A percentile compares a stretch with the other conserved stretches of the same genome.
Evolutionary conservation across 495 filamentous ascomycete genomes (phyloP).

Genomic region (Neurospora sp.): DNA sequence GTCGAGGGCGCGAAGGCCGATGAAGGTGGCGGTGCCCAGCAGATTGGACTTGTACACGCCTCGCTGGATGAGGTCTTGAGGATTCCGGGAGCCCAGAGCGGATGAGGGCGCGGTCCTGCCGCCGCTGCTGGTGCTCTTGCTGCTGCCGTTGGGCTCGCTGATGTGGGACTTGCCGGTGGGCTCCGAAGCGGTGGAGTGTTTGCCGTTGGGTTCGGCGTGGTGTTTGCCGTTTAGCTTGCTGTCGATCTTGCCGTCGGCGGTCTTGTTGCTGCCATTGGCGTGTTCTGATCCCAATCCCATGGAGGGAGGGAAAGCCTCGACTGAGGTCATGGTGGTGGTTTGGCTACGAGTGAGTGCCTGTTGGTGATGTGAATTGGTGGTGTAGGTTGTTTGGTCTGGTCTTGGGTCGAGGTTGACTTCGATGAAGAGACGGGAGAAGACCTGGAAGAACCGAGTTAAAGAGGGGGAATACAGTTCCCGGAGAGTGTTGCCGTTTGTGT

Average conservation of each 20-base stretch:
- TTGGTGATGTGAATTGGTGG: neutral
- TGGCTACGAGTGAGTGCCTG: neutral
- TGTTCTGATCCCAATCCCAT: neutral
- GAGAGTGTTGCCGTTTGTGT: neutral
- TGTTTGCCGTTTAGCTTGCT: neutral
- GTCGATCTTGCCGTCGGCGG: neutral
- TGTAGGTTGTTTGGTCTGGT: neutral
- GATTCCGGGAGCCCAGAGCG: neutral
- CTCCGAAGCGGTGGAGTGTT: too few relatives aligned
- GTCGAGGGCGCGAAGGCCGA: constrained; percentile 48
- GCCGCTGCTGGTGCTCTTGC: neutral
- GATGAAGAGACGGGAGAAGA: neutral
- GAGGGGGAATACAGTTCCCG: neutral
- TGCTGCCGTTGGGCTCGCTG: neutral
- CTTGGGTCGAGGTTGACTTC: neutral
- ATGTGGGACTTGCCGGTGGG: neutral
- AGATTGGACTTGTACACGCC: constrained; percentile 33
- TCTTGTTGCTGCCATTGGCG: neutral
- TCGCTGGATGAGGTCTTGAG: constrained; percentile 22
- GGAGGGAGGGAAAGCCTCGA: neutral
- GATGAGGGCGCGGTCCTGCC: neutral
- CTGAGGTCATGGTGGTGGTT: neutral
- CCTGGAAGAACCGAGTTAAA: neutral
- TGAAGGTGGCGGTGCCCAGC: constrained; percentile 42
- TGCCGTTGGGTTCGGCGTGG: neutral